Conservation (phyloP, 1,284 basidiomycete species). For the Puccinia triticina region DNA sequence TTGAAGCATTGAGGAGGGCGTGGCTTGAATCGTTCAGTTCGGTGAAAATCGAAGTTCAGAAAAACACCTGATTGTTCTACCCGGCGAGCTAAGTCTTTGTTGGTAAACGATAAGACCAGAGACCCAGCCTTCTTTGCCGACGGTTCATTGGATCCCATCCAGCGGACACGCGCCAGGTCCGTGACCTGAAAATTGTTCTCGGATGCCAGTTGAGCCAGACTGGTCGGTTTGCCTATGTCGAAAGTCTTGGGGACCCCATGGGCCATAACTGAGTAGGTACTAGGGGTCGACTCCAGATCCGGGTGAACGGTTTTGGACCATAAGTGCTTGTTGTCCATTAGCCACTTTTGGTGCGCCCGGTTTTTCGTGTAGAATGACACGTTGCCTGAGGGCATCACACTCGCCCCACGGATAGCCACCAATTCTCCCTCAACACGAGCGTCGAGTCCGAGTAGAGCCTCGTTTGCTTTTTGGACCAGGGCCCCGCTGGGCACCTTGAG, state of each 20-base stretch:
- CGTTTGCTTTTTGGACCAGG: neutral
- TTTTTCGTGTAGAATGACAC: constrained; percentile 1
- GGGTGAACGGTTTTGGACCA: neutral
- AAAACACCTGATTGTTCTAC: constrained; percentile 1
- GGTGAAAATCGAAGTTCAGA: constrained; percentile 10
- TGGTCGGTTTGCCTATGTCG: neutral
- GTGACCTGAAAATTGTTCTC: neutral
- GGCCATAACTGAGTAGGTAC: neutral
- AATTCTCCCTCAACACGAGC: neutral
- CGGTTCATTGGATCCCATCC: neutral
- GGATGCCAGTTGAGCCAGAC: neutral
- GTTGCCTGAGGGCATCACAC: neutral
- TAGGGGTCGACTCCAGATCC: neutral
- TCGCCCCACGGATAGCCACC: neutral
- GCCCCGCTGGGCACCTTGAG: neutral
- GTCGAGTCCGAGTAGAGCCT: neutral
- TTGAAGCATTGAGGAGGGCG: constrained; percentile 27
- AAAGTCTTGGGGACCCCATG: neutral
- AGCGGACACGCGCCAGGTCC: neutral
- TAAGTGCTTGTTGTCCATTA: neutral
- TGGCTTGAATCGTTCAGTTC: neutral
- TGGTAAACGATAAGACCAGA: neutral
- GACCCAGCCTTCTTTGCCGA: neutral
- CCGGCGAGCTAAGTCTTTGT: neutral
- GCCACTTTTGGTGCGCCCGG: neutral